Evolutionary conservation across 306 rosid species (phyloP).

Genomic region (Vachellia pachyceras): DNA sequence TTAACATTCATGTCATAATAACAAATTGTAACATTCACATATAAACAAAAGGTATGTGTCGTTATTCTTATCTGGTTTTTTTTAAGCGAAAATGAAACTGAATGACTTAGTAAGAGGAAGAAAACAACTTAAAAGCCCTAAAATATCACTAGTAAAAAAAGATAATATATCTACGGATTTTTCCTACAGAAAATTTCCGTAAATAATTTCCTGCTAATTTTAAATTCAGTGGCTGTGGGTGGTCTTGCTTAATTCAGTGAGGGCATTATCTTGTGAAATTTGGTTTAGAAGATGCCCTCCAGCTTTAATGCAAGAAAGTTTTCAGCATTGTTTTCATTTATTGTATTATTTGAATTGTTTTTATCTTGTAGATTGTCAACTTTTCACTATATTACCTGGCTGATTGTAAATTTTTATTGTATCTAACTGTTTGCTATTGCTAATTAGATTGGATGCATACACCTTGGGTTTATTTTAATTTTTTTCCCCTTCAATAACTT

Average conservation of each 20-base stretch:
- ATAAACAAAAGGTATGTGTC: too few species aligned
- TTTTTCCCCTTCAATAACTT: not conserved
- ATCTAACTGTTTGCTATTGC: conserved; percentile 1
- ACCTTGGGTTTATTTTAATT: not conserved
- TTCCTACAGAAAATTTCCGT: too few species aligned
- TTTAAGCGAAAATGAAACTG: too few species aligned
- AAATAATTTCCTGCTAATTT: too few species aligned
- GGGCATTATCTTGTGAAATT: not conserved
- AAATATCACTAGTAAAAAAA: too few species aligned
- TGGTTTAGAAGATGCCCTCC: conserved; percentile 8
- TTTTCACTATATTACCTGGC: conserved; percentile 7
- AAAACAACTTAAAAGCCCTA: too few species aligned
- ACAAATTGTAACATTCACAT: too few species aligned
- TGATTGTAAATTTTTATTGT: conserved; percentile 15
- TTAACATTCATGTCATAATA: too few species aligned
- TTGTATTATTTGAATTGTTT: conserved; percentile 26
- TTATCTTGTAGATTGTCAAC: not conserved
- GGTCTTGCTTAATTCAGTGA: conserved; percentile 15
- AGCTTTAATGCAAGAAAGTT: conserved; percentile 8
- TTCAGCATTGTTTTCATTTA: conserved; percentile 9
- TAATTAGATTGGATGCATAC: conserved; percentile 13
- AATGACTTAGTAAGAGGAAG: too few species aligned
- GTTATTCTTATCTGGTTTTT: too few species aligned
- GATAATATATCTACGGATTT: too few species aligned
- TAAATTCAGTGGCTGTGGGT: not conserved